A percentile compares a stretch with the other conserved stretches of the same genome.
These are phyloP conservation scores for Phlegmacium glaucopus DNA, from an alignment of 768 basidiomycete genomes.

Conservation along the genomic window DNA sequence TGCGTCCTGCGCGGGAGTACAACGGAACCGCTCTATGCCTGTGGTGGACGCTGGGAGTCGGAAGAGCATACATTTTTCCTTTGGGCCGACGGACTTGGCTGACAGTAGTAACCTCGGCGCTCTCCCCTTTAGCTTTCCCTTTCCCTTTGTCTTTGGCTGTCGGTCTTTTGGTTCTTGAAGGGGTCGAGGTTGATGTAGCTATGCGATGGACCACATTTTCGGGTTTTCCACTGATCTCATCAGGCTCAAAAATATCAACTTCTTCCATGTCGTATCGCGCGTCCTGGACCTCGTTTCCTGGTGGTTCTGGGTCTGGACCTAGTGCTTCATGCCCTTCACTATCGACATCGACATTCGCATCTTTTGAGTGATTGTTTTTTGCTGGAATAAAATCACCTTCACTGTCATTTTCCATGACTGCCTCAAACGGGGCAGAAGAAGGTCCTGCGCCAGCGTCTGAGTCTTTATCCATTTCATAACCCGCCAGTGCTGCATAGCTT, in stretches of 20 bases:
- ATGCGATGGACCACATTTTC: no score
- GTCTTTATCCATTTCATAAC: slow-evolving; percentile 32
- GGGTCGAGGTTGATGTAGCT: background rate
- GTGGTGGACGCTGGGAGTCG: slow-evolving; percentile 67
- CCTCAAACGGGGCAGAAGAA: slow-evolving; percentile 34
- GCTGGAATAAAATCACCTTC: slow-evolving; percentile 58
- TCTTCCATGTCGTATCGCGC: slow-evolving; percentile 14
- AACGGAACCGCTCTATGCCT: slow-evolving; percentile 69
- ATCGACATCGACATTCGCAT: slow-evolving; percentile 28
- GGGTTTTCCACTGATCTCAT: no score
- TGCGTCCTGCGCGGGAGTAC: slow-evolving; percentile 44
- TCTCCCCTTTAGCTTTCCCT: slow-evolving; percentile 23
- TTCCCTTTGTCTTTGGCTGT: slow-evolving; percentile 24
- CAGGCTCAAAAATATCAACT: background rate
- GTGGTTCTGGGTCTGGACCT: slow-evolving; percentile 11
- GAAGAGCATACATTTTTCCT: slow-evolving; percentile 55
- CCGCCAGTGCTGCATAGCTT: slow-evolving; percentile 43
- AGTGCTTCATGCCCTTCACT: slow-evolving; percentile 23
- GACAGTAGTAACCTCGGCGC: slow-evolving; percentile 8
- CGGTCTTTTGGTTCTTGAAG: slow-evolving; percentile 11
- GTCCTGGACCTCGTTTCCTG: slow-evolving; percentile 14
- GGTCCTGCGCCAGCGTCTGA: slow-evolving; percentile 32
- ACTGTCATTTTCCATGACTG: slow-evolving; percentile 32
- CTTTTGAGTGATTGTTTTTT: slow-evolving; percentile 26
- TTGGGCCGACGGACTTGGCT: slow-evolving; percentile 26